Base-by-base conservation (phyloP, 352 stramenopile genomes). In the Pythium phragmitis region DNA sequence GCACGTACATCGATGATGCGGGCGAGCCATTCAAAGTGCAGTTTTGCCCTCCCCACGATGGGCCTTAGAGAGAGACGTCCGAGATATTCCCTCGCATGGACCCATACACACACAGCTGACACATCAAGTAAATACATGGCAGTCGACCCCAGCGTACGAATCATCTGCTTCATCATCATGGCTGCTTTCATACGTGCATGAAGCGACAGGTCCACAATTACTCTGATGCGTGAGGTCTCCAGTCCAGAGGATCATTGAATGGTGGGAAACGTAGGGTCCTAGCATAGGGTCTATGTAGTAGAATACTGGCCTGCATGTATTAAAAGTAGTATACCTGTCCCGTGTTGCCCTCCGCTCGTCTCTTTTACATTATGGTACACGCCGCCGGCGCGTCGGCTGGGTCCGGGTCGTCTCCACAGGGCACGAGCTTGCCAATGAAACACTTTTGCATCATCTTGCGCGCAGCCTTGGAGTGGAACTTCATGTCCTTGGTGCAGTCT, bases 371-470 rank as follows among this genome's bases (percentile, higher is more conserved):
- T 46, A 93, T 85, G 60, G 64, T 80, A 70, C 85, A 93, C 37
- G 82, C 83, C n/a, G 59, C 61, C 7, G 78, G 65, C 6, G 41
- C 64, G 14, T 63, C 61, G 53, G 57, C 64, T 41, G 78, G 65
- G 6, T 65, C 56, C 11, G 69, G 61, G 16, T 77, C 65, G 36
- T 83, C 80, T 17, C 81, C 82, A 56, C 85, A 93, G 2, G 73
- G 77, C 62, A 78, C 68, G 5, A 93, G 72, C 60, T 90, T 91
- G 16, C 85, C 85, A 34, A 94, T 89, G 48, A 88, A 88, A 57
- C 81, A 94, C 67, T 92, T 88, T 34, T 91, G 77, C 66, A 91
- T 81, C 70, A 87, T 85, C 50, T 84, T 87, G 19, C 80, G 79
- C 37, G 85, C 85, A 0, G 73, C 79, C 45, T 91, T 89, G 1